phyloP scores from a whole-genome alignment of 306 rosid species.

The Vicia faba region DNA sequence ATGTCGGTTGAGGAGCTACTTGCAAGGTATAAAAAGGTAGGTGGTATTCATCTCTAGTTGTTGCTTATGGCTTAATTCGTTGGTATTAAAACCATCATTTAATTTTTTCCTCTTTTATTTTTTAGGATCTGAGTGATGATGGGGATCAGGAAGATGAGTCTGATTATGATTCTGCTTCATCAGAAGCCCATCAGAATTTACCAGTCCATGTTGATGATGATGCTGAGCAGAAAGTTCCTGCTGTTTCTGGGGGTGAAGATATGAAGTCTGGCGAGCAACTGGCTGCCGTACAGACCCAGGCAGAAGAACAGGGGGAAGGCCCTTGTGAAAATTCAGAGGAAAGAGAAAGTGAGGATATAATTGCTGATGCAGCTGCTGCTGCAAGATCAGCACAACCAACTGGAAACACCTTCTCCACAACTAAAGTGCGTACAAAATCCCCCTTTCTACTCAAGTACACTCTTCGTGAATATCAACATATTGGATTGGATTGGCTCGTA shows the following conservation, averaged over 20 bases:
- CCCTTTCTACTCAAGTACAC: constrained; percentile 91
- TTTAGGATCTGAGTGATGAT: constrained; percentile 51
- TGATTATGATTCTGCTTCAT: constrained; percentile 67
- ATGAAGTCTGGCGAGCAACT: constrained; percentile 49
- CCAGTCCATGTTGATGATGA: constrained; percentile 59
- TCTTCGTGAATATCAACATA: constrained; percentile 97
- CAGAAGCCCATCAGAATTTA: constrained; percentile 59
- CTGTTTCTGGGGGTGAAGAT: constrained; percentile 54
- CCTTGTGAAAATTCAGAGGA: constrained; percentile 50
- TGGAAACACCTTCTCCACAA: constrained; percentile 98
- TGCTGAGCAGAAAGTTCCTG: constrained; percentile 44
- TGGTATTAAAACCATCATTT: constrained; percentile 26
- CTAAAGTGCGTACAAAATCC: constrained; percentile 91
- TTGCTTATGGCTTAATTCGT: constrained; percentile 32
- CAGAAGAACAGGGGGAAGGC: constrained; percentile 51
- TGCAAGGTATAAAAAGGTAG: constrained; percentile 95
- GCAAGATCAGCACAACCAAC: constrained; percentile 99
- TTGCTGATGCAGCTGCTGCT: constrained; percentile 98
- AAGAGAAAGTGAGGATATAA: constrained; percentile 76
- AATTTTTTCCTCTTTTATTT: constrained; percentile 33
- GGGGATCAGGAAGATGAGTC: constrained; percentile 59
- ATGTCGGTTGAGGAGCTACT: constrained; percentile 88
- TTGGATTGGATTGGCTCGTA: constrained; percentile 99
- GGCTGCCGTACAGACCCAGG: constrained; percentile 44
- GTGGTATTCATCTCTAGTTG: constrained; percentile 42